phyloP scores from a whole-genome alignment of 1,139 yeast species.

The Chernovozyma aurita region DNA sequence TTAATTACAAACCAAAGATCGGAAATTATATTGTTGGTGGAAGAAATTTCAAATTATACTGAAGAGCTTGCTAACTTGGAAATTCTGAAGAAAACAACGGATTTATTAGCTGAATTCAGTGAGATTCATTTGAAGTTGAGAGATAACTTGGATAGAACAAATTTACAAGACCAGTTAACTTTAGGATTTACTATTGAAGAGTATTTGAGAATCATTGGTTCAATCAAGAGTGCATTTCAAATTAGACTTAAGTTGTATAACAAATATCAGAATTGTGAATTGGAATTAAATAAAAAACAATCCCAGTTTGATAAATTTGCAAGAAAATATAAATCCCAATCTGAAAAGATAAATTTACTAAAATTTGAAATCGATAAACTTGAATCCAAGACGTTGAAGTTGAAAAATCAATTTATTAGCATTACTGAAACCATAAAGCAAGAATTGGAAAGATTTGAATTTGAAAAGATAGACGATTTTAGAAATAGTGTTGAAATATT shows the following conservation, averaged over 20 bases:
- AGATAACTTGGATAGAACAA: slow-evolving; percentile 73
- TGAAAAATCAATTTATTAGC: slow-evolving; percentile 55
- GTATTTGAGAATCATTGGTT: slow-evolving; percentile 72
- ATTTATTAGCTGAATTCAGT: slow-evolving; percentile 54
- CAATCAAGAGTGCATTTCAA: slow-evolving; percentile 69
- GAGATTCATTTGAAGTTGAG: slow-evolving; percentile 67
- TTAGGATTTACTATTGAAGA: slow-evolving; percentile 87
- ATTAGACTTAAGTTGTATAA: slow-evolving; percentile 71
- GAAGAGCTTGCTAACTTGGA: slow-evolving; percentile 76
- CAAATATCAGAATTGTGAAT: slow-evolving; percentile 46
- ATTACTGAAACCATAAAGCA: slow-evolving; percentile 61
- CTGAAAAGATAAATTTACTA: slow-evolving; percentile 54
- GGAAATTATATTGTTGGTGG: slow-evolving; percentile 52
- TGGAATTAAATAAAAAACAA: slow-evolving; percentile 44
- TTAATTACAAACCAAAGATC: slow-evolving; percentile 69
- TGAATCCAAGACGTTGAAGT: slow-evolving; percentile 52
- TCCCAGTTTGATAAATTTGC: slow-evolving; percentile 49
- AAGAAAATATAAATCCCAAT: slow-evolving; percentile 54
- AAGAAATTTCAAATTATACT: slow-evolving; percentile 49
- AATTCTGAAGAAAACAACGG: slow-evolving; percentile 63
- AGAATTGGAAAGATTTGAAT: slow-evolving; percentile 69
- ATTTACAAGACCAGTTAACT: slow-evolving; percentile 82
- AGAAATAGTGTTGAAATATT: slow-evolving; percentile 87
- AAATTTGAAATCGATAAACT: slow-evolving; percentile 56
- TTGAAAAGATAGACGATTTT: slow-evolving; percentile 77